phyloP scores from a whole-genome alignment of 805 yeast genomes.

The Nematodospora valgi region DNA sequence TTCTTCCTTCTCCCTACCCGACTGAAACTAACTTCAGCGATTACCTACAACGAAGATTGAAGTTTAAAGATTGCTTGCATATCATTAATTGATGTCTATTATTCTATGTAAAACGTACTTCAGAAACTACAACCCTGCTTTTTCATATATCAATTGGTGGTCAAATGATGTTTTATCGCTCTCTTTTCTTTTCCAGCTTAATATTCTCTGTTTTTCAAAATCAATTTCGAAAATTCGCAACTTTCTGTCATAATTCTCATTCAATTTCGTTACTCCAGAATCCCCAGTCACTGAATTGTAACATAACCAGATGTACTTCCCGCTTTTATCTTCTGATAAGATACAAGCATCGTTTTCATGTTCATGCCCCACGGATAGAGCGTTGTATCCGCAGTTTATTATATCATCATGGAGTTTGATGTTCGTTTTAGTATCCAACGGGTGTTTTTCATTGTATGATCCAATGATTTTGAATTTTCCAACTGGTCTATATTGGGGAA shows the following conservation, averaged over 20 bases:
- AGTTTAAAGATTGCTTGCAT: too few relatives aligned
- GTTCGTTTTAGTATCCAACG: conserved; percentile 26
- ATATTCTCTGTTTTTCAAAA: conserved; percentile 20
- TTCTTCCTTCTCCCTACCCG: too few relatives aligned
- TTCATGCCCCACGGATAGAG: conserved; percentile 40
- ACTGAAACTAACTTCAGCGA: too few relatives aligned
- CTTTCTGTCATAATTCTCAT: conserved; percentile 26
- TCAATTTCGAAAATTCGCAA: conserved; percentile 33
- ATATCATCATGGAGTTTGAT: conserved; percentile 30
- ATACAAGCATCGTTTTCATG: conserved; percentile 44
- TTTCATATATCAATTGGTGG: conserved; percentile 21
- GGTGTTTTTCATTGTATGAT: conserved; percentile 34
- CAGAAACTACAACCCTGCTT: background rate
- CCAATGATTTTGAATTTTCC: conserved; percentile 40
- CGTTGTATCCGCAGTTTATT: conserved; percentile 32
- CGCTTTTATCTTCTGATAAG: conserved; percentile 12
- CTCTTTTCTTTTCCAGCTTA: conserved; percentile 39
- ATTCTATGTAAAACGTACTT: too few relatives aligned
- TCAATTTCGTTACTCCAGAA: conserved; percentile 26
- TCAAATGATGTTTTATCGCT: conserved; percentile 21
- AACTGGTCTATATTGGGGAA: conserved; percentile 39
- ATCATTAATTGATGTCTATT: too few relatives aligned
- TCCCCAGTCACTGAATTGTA: conserved; percentile 38
- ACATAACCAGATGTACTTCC: conserved; percentile 31
- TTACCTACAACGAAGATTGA: too few relatives aligned